These are phyloP conservation scores for Tolypocladium capitatum DNA, from an alignment of 2,329 filamentous ascomycete genomes.

Conservation along the genomic window DNA sequence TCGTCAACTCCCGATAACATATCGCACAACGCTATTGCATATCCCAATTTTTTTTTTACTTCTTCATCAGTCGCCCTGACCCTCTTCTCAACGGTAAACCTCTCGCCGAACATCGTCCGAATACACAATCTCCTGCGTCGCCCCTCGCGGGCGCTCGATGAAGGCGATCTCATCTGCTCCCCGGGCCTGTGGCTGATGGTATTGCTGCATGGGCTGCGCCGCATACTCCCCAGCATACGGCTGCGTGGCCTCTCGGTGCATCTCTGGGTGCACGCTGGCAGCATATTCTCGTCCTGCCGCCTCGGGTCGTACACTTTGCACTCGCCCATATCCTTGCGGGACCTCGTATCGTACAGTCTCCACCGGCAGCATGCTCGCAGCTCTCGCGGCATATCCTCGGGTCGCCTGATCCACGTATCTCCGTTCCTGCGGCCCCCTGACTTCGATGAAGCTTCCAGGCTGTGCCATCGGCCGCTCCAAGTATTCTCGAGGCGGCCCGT, in stretches of 20 bases:
- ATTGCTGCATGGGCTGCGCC: constrained; percentile 8
- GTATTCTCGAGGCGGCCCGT: constrained; percentile 45
- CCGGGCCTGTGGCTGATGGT: constrained; percentile 4
- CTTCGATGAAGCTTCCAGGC: constrained; percentile 32
- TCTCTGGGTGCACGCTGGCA: constrained; percentile 14
- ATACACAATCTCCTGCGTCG: constrained; percentile 31
- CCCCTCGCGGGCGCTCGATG: constrained; percentile 28
- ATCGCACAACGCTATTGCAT: neutral
- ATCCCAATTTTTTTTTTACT: no score
- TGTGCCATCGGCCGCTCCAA: constrained; percentile 33
- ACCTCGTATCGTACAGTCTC: constrained; percentile 30
- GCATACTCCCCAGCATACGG: constrained; percentile 20
- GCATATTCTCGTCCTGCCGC: constrained; percentile 14
- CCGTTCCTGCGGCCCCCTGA: constrained; percentile 28
- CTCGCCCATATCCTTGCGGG: constrained; percentile 27
- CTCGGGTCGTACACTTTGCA: constrained; percentile 29
- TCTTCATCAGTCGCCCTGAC: neutral
- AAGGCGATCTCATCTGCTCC: constrained; percentile 27
- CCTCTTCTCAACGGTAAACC: constrained; percentile 17
- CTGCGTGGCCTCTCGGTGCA: constrained; percentile 15
- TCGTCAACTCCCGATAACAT: no score
- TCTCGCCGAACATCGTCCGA: constrained; percentile 25
- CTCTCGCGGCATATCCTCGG: constrained; percentile 40
- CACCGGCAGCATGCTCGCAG: constrained; percentile 44
- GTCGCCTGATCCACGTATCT: constrained; percentile 31